Evolutionary conservation across 225 moss, liverwort and hornwort genomes (phyloP).

Genomic region (Bryum argenteum): DNA sequence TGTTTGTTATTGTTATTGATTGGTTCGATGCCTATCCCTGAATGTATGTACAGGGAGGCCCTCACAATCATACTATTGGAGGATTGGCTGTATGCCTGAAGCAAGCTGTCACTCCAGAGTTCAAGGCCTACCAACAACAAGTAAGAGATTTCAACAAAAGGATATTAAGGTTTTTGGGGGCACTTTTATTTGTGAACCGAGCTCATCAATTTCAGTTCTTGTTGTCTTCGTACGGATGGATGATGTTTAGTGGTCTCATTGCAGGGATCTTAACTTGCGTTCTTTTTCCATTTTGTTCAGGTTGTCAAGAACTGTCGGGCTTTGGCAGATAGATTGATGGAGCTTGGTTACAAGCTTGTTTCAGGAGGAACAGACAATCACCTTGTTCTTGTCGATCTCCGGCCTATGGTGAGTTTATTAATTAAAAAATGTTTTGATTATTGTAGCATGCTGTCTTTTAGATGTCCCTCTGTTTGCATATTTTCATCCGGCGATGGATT

Average conservation of each 20-base stretch:
- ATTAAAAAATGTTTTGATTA: neutral
- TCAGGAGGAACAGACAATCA: constrained; percentile 93
- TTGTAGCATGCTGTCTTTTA: constrained; percentile 7
- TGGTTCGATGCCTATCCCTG: constrained; percentile 9
- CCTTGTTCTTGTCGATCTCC: constrained; percentile 85
- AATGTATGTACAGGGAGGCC: constrained; percentile 62
- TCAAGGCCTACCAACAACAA: constrained; percentile 72
- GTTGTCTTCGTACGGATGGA: neutral
- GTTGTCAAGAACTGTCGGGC: constrained; percentile 75
- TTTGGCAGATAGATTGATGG: constrained; percentile 70
- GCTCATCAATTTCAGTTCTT: neutral
- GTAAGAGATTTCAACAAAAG: constrained; percentile 32
- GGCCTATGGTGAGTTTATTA: constrained; percentile 56
- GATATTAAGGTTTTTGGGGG: neutral
- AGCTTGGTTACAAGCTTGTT: constrained; percentile 82
- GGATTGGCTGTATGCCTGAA: constrained; percentile 85
- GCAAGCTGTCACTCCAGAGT: constrained; percentile 69
- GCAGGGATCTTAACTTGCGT: neutral
- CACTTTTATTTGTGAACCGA: neutral
- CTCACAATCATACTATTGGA: constrained; percentile 91
- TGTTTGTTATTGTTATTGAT: neutral
- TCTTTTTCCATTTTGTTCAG: constrained; percentile 33
- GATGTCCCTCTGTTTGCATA: neutral
- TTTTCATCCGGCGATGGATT: constrained; percentile 20
- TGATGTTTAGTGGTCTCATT: neutral